Conservation (phyloP, 345 rosid genomes). For the Murraya paniculata region DNA sequence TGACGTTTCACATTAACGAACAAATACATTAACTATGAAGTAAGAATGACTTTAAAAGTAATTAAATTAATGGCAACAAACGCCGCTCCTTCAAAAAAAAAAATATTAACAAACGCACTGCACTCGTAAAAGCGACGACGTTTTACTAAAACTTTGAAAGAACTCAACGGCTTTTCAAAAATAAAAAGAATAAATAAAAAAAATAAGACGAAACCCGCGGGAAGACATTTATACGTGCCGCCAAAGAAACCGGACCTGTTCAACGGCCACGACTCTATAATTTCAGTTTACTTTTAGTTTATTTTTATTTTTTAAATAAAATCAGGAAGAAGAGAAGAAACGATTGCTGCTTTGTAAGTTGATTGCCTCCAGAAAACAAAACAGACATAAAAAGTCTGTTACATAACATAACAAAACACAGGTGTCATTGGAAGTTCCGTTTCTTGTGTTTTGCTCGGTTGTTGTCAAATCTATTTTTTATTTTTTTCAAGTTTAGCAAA, state of each 20-base stretch:
- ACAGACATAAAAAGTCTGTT: background rate
- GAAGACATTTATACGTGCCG: constrained; percentile 24
- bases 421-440: background rate
- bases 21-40: background rate
- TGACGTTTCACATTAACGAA: background rate
- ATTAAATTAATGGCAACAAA: background rate
- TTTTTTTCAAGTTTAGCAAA: background rate
- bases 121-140: background rate
- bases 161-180: background rate
- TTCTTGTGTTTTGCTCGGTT: constrained; percentile 3
- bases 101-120: background rate
- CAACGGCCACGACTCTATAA: constrained; percentile 16
- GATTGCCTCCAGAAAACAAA: background rate
- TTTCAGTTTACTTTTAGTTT: background rate
- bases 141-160: background rate
- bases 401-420: background rate
- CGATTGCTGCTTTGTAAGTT: background rate
- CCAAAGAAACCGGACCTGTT: constrained; percentile 31
- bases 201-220: constrained; percentile 40
- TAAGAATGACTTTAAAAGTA: too few species aligned
- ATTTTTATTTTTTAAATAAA: background rate
- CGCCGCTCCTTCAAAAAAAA: background rate
- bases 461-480: background rate
- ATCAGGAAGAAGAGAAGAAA: background rate
- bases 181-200: background rate